Percentiles rank a stretch among this genome's conserved stretches.
These are phyloP conservation scores for Alternaria hordeiaustralica DNA, from an alignment of 2,329 filamentous ascomycete species.

Conservation along the genomic window DNA sequence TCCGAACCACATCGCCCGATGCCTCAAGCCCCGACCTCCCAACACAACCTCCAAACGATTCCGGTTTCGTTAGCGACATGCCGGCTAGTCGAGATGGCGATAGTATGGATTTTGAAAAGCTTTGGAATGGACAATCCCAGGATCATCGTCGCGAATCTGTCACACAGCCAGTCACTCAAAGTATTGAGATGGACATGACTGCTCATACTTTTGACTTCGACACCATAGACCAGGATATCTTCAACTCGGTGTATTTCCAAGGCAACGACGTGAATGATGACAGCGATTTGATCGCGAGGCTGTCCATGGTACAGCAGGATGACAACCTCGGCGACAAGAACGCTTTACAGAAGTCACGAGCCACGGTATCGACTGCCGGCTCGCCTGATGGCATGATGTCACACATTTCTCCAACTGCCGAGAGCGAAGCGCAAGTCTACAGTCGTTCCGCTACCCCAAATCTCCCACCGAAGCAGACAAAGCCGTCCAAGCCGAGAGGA, in stretches of 20 bases:
- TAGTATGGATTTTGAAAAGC: slow-evolving; percentile 57
- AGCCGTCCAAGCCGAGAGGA: slow-evolving; percentile 32
- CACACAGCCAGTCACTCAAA: slow-evolving; percentile 26
- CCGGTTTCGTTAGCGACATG: slow-evolving; percentile 84
- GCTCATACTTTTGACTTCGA: slow-evolving; percentile 10
- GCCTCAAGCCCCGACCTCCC: slow-evolving; percentile 79
- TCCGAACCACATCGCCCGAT: slow-evolving; percentile 65
- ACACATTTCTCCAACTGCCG: slow-evolving; percentile 26
- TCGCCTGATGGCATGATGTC: slow-evolving; percentile 28
- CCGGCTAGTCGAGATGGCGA: slow-evolving; percentile 70
- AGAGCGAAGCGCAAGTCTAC: slow-evolving; percentile 23
- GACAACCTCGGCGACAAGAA: background rate
- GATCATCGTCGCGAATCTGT: slow-evolving; percentile 18
- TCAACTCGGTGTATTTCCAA: slow-evolving; percentile 9
- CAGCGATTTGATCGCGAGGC: background rate
- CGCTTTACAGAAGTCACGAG: slow-evolving; percentile 7
- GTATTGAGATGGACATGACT: slow-evolving; percentile 27
- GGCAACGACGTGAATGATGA: slow-evolving; percentile 7
- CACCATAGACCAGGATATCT: slow-evolving; percentile 13
- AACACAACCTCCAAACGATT: slow-evolving; percentile 68
- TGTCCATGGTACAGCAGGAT: slow-evolving; percentile 1
- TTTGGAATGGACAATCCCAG: slow-evolving; percentile 28
- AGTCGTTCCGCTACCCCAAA: slow-evolving; percentile 36
- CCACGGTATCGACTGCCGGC: slow-evolving; percentile 16
- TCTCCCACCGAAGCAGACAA: slow-evolving; percentile 20